These are phyloP conservation scores for Coprinellus micaceus DNA, from an alignment of 768 basidiomycete species.

Conservation along the genomic window DNA sequence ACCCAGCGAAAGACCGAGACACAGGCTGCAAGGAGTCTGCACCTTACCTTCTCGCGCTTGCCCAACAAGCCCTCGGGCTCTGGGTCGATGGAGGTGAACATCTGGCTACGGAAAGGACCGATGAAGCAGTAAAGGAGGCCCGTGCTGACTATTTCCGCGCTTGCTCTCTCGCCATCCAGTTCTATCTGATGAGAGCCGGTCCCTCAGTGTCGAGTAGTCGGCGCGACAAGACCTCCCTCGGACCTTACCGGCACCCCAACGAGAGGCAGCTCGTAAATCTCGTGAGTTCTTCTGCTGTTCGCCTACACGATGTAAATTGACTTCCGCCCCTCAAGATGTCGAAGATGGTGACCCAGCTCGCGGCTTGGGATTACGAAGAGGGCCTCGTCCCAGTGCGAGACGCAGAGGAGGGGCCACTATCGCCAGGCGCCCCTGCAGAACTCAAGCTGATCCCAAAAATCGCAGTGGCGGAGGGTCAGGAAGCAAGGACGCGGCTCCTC, in stretches of 20 bases:
- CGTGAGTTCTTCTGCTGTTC: neutral
- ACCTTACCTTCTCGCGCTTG: constrained; percentile 33
- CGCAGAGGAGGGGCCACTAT: neutral
- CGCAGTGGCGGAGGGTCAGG: constrained; percentile 15
- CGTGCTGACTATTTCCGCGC: constrained; percentile 54
- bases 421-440: neutral
- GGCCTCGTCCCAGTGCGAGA: neutral
- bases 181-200: constrained; percentile 18
- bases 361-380: neutral
- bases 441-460: neutral
- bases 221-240: too few species aligned
- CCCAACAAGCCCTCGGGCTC: constrained; percentile 34
- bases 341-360: constrained; percentile 53
- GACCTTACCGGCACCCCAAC: neutral
- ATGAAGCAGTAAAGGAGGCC: constrained; percentile 22
- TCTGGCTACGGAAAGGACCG: neutral
- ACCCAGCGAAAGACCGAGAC: constrained; percentile 10
- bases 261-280: neutral
- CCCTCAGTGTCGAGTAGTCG: neutral
- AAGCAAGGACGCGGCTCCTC: constrained; percentile 50
- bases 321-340: constrained; percentile 42
- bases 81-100: constrained; percentile 32
- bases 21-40: constrained; percentile 16
- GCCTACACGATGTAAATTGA: neutral
- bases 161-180: constrained; percentile 51